Base-by-base conservation (phyloP, 164 flowering plant species). In the Kingdonia uniflora region DNA sequence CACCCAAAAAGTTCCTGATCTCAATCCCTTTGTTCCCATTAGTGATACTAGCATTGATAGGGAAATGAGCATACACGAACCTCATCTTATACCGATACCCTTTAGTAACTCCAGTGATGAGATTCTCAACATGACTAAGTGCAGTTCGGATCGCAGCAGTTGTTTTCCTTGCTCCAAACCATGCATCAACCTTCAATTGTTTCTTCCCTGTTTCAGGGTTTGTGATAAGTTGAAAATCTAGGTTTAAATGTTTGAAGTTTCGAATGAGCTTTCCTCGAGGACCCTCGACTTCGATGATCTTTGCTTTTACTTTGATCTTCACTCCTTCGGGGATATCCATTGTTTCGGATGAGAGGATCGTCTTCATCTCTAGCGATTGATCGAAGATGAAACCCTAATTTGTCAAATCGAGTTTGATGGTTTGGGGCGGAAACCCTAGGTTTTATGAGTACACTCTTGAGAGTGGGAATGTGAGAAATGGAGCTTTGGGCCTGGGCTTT, bases 51-150 rank as follows among this genome's bases (percentile, higher is more conserved):
- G 87, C 87, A 43, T 81, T 81, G 67, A 81, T 81, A 25, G 87
- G 87, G 51, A 81, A 81, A 40, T 81, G 81, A 56, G 87, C 87
- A 33, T 81, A 81, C 2, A 81, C 87, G 44, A 81, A 78, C 12
- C 87, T 49, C 87, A 81, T 81, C 73, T 76, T 81, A 68, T 78
- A 80, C 1, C 81, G 63, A 54, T 70, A 81, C 4, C 87, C 87
- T 47, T 76, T 74, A 42, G 87, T 81, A 44, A 81, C 87, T 14
- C 87, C 87, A 13, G 70, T 68, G 42, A 81, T 81, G 40, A 81
- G 74, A 54, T 81, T 81, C 16, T 63, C 57, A 24, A 81, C 80
- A 41, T 78, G 84, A 64, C 77, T 71, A 26, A 78, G 21, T 1
- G 54, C 54, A 25, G 61, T 57, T 12, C 61, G 43, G 20, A 57